A percentile compares a stretch with the other conserved stretches of the same genome.
Evolutionary conservation across 2,329 filamentous ascomycete species (phyloP).

Genomic region (Hypoxylon sp.): DNA sequence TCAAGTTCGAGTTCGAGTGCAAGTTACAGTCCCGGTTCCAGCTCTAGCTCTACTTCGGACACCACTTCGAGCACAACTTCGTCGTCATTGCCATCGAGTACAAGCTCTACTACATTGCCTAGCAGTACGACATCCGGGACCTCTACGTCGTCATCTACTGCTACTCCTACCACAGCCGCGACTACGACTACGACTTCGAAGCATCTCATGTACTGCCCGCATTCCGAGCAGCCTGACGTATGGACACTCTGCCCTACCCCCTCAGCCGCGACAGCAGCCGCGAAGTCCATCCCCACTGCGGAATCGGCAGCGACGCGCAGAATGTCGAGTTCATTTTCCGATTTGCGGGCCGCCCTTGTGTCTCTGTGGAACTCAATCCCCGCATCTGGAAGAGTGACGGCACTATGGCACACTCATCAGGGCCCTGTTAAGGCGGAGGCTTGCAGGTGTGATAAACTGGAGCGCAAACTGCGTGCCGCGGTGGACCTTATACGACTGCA

Average conservation of each 20-base stretch:
- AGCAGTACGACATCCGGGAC: not conserved
- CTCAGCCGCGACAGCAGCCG: conserved; percentile 3
- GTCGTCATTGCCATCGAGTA: conserved; percentile 4
- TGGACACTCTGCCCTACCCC: conserved; percentile 42
- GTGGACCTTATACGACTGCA: not conserved
- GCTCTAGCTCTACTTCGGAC: not conserved
- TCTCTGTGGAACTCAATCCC: conserved; percentile 33
- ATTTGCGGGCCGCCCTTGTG: conserved; percentile 4
- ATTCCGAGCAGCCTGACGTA: conserved; percentile 33
- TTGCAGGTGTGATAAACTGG: not conserved
- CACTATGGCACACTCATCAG: not conserved
- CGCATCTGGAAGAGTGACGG: not conserved
- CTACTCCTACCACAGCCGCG: not conserved
- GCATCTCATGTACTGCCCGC: conserved; percentile 43
- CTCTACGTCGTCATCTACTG: not conserved
- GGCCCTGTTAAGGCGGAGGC: not conserved
- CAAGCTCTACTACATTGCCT: not conserved
- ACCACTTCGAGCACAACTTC: not conserved
- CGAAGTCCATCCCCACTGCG: not conserved
- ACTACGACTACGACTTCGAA: not conserved
- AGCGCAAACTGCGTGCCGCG: not conserved
- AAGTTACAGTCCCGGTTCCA: not conserved
- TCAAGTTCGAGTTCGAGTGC: not conserved
- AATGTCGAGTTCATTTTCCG: conserved; percentile 36
- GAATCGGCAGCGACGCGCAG: not conserved